Evolutionary conservation across 495 filamentous ascomycete genomes (phyloP).

Genomic region (Neurospora sp.): DNA sequence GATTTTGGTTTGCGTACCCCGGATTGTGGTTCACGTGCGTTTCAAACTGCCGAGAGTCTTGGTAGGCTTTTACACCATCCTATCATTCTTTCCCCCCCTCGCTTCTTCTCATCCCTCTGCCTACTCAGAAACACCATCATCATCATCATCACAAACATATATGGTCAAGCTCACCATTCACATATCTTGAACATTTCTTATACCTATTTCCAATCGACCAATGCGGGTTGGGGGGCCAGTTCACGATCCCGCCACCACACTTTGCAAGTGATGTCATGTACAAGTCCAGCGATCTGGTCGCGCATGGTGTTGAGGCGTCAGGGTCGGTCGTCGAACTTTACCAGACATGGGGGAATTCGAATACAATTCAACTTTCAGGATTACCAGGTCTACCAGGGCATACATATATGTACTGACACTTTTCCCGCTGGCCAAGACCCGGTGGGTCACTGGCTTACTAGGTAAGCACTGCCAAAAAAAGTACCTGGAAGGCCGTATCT

Average conservation of each 20-base stretch:
- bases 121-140: not conserved
- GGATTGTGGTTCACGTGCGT: not conserved
- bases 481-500: too few relatives aligned
- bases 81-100: not conserved
- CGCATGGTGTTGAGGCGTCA: not conserved
- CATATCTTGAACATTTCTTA: not conserved
- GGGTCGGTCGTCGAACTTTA: not conserved
- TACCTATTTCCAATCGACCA: not conserved
- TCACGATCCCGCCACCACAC: not conserved
- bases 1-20: not conserved
- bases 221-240: not conserved
- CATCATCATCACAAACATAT: not conserved
- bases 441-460: not conserved
- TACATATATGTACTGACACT: not conserved
- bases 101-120: not conserved
- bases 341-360: not conserved
- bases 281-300: not conserved
- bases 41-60: not conserved
- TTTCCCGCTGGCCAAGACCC: slow-evolving; percentile 55
- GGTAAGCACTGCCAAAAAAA: too few relatives aligned
- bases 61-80: not conserved
- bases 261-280: not conserved
- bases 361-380: not conserved
- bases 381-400: not conserved
- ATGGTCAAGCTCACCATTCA: not conserved